Base-by-base conservation (phyloP, 2,329 filamentous ascomycete genomes). In the Pseudogymnoascus sp. region DNA sequence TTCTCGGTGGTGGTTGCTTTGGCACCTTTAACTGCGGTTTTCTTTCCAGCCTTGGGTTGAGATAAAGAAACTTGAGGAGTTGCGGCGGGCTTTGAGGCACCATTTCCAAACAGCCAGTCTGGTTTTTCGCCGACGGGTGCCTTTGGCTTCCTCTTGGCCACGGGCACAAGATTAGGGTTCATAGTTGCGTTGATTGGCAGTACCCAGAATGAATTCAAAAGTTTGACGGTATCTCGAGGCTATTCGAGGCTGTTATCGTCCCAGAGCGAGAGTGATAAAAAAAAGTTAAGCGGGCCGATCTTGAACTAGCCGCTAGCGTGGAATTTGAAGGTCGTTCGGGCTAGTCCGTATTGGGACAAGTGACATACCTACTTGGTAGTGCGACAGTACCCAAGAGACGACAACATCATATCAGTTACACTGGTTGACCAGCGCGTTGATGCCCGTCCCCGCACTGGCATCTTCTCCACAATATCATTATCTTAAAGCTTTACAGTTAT, bases 41-140 rank as follows among this genome's bases (percentile, higher is more conserved):
- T 69, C 60, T 67, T 63, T 56, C 23, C 50, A 59, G 37, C 50
- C 56, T 63, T 67, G 63, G 62, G 21, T 14, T 34, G 40, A 50
- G 60, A 38, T 60, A 56, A 44, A 37, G 62, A 31, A 46, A 25
- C 37, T 36, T 56, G 50, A 36, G 64, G 34, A 25, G 59, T 56
- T 8, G 65, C 16, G 23, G 63, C 46, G 50, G 67, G 53, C 50
- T 69, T 67, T 62, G 60, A 67, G 14, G 64, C 50, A 28, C 59
- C 61, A 36, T 60, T 60, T 40, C 71, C 70, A 60, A 74, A 75
- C 14, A 74, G 68, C 72, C 72, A 74, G 60, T 69, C 69, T 64
- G 73, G 70, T 56, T 71, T 66, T 60, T 70, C 34, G 28, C 60
- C 42, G 4, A 46, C 60, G 62, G 37, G 68, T 63, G 59, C 64